phyloP scores from a whole-genome alignment of 805 yeast species.

The Wickerhamiella dianesei region DNA sequence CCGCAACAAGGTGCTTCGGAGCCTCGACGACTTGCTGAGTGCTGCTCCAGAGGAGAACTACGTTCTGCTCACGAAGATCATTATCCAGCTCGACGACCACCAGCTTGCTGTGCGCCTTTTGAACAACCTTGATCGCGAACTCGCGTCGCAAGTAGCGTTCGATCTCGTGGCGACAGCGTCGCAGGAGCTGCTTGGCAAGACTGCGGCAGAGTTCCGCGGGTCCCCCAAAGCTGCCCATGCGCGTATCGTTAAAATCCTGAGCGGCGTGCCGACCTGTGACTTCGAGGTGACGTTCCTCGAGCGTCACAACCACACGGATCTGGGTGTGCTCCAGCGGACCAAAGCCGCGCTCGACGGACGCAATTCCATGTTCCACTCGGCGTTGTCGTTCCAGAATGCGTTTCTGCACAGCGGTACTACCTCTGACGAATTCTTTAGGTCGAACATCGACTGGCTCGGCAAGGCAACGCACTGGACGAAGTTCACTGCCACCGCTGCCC shows the following conservation, averaged over 20 bases:
- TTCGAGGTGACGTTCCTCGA: conserved; percentile 75
- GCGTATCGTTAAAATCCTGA: conserved; percentile 51
- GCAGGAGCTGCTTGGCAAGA: conserved; percentile 63
- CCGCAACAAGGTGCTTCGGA: conserved; percentile 48
- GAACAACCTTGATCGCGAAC: conserved; percentile 37
- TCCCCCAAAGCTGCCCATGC: conserved; percentile 24
- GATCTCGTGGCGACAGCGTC: conserved; percentile 86
- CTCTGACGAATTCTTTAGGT: conserved; percentile 80
- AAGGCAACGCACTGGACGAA: conserved; percentile 98
- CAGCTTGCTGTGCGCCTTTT: conserved; percentile 57
- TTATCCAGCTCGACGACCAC: conserved; percentile 74
- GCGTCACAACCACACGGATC: conserved; percentile 78
- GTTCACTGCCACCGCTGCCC: conserved; percentile 92
- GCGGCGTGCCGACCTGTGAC: conserved; percentile 92
- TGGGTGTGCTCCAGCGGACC: conserved; percentile 65
- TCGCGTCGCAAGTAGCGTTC: conserved; percentile 88
- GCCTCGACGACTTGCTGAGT: conserved; percentile 43
- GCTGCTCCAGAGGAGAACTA: conserved; percentile 55
- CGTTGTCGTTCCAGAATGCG: conserved; percentile 88
- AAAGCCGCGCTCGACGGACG: conserved; percentile 77
- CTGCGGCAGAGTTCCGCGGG: conserved; percentile 24
- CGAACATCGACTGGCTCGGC: conserved; percentile 88
- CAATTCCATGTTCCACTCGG: conserved; percentile 87
- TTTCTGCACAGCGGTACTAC: conserved; percentile 94
- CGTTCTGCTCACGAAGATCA: conserved; percentile 69